Conservation (phyloP, 192 early-diverging fungal genomes). For the Coemansia sp. region DNA sequence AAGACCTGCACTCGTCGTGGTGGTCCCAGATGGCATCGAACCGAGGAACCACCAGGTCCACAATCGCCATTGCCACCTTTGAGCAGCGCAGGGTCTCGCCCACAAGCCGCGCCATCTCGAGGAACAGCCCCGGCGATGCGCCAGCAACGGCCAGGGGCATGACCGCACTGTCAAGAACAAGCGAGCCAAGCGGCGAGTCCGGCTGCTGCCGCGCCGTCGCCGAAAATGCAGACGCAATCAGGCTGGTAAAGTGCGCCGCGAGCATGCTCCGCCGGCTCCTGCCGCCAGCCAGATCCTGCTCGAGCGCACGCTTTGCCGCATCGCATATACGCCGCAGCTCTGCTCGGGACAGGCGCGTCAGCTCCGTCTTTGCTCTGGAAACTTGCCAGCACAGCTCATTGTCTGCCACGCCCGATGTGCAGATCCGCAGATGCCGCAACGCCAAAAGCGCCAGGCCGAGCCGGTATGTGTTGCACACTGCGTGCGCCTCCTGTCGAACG, state of each 20-base stretch:
- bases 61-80: slow-evolving; percentile 18
- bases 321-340: slow-evolving; percentile 13
- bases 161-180: slow-evolving; percentile 19
- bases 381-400: neutral
- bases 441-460: slow-evolving; percentile 25
- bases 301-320: neutral
- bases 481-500: neutral
- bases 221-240: slow-evolving; percentile 7
- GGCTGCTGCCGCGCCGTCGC: neutral
- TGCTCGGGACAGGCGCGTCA: neutral
- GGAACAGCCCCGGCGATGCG: slow-evolving; percentile 24
- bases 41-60: slow-evolving; percentile 14
- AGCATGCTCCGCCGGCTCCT: slow-evolving; percentile 22
- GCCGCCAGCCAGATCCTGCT: neutral
- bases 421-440: slow-evolving; percentile 18
- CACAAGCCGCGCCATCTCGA: slow-evolving; percentile 22
- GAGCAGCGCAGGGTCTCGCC: slow-evolving; percentile 13
- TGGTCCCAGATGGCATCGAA: slow-evolving; percentile 41
- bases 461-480: slow-evolving; percentile 13
- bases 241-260: slow-evolving; percentile 24
- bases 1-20: slow-evolving; percentile 24
- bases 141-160: slow-evolving; percentile 40
- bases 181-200: slow-evolving; percentile 5
- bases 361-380: neutral
- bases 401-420: neutral